Base-by-base conservation (phyloP, 768 basidiomycete species). In the Lentinula boryana region DNA sequence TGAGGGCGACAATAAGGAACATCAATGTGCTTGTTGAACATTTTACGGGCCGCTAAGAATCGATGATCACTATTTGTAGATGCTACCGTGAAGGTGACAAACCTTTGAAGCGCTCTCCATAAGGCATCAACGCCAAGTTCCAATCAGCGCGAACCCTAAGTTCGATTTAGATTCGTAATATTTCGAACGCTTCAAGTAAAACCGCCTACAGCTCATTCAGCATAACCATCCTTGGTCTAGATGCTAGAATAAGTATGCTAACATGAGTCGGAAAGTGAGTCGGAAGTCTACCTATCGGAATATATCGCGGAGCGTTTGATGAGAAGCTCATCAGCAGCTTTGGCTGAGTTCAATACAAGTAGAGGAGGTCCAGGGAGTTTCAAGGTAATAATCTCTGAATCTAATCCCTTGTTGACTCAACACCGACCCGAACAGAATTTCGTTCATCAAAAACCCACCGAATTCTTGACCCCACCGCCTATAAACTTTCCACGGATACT, bases 301-400 rank as follows among this genome's bases (percentile, higher is more conserved):
- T 77, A 77, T 31, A 72, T 73, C 43, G 60, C 21, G n/a, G 68
- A 72, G 8, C 73, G 67, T 48, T 69, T 75, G 43, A 72, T 74
- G 40, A 76, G 69, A 10, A 76, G 69, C 6, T 76, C 76, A 13
- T 63, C 59, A 2, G 69, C 71, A 5, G 72, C 66, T 33, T 74
- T 62, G 5, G 66, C 33, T 6, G 72, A 68, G 63, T 76, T 76
- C 55, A 77, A 63, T 27, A 76, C 68, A 44, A 77, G 60, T 12
- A 75, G 49, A 15, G 64, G 65, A 48, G 68, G 65, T 16, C 74
- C 75, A 16, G 70, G 63, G 21, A 75, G 66, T 50, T 67, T 71
- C 40, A 70, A 66, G 63, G 72, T 68, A 5, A 75, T 55, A 23
- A 63, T 55, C 41, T 60, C 62, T 12, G 62, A 60, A 10, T 50